phyloP scores from a whole-genome alignment of 2,329 filamentous ascomycete species.

The Colletotrichum limetticola region DNA sequence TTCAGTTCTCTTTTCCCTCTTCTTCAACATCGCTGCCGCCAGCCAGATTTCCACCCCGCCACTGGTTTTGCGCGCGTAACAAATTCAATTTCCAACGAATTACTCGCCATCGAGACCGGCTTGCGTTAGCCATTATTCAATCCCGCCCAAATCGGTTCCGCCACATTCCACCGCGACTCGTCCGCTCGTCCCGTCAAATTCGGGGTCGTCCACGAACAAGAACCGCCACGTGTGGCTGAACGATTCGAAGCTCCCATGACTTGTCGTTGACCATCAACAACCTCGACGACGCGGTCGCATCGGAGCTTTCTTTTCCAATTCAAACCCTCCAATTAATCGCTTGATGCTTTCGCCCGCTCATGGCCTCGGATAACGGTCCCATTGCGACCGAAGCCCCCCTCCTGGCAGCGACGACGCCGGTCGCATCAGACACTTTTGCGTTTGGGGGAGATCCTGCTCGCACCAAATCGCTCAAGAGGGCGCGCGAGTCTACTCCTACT shows the following conservation, averaged over 20 bases:
- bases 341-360: conserved; percentile 43
- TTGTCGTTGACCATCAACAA: conserved; percentile 28
- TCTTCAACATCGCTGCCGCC: conserved; percentile 24
- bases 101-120: background rate
- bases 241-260: conserved; percentile 32
- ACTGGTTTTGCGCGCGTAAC: conserved; percentile 6
- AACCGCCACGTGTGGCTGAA: conserved; percentile 35
- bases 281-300: conserved; percentile 24
- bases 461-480: conserved; percentile 54
- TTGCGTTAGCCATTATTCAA: conserved; percentile 26
- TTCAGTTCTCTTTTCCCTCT: conserved; percentile 26
- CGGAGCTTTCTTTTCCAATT: background rate
- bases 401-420: conserved; percentile 47
- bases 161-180: conserved; percentile 33
- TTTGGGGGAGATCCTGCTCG: conserved; percentile 46
- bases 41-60: background rate
- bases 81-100: background rate
- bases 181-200: conserved; percentile 34
- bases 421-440: conserved; percentile 53
- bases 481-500: conserved; percentile 54
- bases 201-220: conserved; percentile 26
- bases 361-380: conserved; percentile 65
- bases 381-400: conserved; percentile 63
- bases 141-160: conserved; percentile 18
- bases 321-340: conserved; percentile 3